Conservation (phyloP, 202 grass and related monocot species). For the Brachypodium distachyon region DNA sequence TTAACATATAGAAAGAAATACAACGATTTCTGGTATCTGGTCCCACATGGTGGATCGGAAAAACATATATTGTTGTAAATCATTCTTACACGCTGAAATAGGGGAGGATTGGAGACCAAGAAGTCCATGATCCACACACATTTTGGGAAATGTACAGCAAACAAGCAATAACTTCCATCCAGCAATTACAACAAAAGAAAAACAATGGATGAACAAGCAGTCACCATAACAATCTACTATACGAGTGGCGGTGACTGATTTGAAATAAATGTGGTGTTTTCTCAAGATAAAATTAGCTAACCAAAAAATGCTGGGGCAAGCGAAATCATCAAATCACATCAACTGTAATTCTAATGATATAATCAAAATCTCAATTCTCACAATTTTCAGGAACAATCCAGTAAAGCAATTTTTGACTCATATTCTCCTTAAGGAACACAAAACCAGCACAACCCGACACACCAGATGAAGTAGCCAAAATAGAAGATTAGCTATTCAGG, state of each 20-base stretch:
- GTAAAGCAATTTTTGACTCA: background rate
- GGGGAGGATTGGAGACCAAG: too few species aligned
- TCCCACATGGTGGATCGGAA: background rate
- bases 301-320: slow-evolving; percentile 9
- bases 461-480: background rate
- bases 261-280: slow-evolving; percentile 26
- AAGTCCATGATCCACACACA: slow-evolving; percentile 23
- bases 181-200: slow-evolving; percentile 17
- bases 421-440: background rate
- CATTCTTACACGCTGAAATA: too few species aligned
- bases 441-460: background rate
- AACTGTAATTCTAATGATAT: background rate
- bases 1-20: background rate
- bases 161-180: slow-evolving; percentile 10
- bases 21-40: background rate
- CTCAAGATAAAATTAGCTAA: slow-evolving; percentile 37
- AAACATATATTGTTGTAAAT: background rate
- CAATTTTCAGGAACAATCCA: background rate
- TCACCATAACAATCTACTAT: slow-evolving; percentile 24
- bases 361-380: background rate
- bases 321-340: background rate
- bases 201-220: slow-evolving; percentile 15
- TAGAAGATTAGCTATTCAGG: background rate
- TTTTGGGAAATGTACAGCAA: background rate
- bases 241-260: slow-evolving; percentile 31